Conservation (phyloP, 306 rosid species). For the Fragaria iinumae region DNA sequence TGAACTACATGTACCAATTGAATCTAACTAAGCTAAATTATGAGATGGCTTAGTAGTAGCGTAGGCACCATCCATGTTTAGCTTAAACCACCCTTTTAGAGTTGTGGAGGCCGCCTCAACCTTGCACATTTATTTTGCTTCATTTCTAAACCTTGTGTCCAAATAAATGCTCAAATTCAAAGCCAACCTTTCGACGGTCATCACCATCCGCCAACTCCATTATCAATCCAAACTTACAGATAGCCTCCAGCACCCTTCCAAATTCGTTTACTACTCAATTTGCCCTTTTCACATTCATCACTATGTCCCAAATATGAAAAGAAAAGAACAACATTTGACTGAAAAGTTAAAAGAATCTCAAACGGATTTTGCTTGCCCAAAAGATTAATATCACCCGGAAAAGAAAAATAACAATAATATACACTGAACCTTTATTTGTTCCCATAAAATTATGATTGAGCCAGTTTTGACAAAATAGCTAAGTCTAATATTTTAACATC, state of each 20-base stretch:
- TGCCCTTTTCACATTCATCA: neutral
- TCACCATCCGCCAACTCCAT: neutral
- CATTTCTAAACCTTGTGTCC: neutral
- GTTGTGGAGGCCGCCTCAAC: no score
- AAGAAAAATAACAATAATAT: conserved; percentile 14
- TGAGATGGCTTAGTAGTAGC: no score
- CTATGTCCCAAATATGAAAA: neutral
- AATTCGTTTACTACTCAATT: neutral
- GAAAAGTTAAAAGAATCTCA: neutral
- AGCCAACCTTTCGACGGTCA: neutral
- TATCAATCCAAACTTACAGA: neutral
- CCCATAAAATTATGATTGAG: conserved; percentile 35
- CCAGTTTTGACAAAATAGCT: conserved; percentile 82
- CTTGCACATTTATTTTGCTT: neutral
- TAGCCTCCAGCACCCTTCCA: neutral
- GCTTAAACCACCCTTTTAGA: no score
- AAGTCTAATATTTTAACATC: conserved; percentile 94
- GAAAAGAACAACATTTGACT: neutral
- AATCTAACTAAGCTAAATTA: no score
- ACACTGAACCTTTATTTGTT: conserved; percentile 16
- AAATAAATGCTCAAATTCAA: neutral
- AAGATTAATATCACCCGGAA: neutral
- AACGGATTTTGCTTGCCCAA: neutral
- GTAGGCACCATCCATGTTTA: no score
- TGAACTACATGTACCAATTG: no score